A percentile compares a stretch with the other conserved stretches of the same genome.
These are phyloP conservation scores for Coix lacrymajobi DNA, from an alignment of 176 grass and related monocot genomes.

Conservation along the genomic window DNA sequence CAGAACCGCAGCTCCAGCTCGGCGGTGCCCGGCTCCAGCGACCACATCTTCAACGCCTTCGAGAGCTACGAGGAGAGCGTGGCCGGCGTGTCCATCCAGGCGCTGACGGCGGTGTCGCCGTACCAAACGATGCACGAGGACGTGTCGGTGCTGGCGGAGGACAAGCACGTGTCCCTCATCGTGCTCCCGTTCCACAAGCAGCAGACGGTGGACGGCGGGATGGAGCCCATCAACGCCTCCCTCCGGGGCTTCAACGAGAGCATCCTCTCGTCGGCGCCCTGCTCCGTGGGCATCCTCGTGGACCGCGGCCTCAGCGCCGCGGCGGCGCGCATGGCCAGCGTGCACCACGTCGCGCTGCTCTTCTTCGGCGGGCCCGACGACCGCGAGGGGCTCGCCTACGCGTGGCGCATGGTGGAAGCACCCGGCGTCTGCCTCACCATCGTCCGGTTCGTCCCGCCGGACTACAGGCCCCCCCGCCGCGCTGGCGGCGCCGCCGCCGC, in stretches of 20 bases:
- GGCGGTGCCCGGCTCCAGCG: background rate
- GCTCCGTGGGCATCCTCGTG: conserved; percentile 73
- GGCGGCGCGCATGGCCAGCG: conserved; percentile 14
- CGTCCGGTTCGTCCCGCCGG: conserved; percentile 52
- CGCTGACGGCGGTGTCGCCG: conserved; percentile 60
- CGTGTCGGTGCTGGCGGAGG: conserved; percentile 57
- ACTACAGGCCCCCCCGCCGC: conserved; percentile 21
- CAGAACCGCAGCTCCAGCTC: background rate
- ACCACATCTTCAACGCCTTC: conserved; percentile 72
- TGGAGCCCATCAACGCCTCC: conserved; percentile 57
- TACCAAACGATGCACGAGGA: conserved; percentile 85
- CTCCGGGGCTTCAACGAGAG: conserved; percentile 62
- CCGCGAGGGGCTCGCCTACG: conserved; percentile 66
- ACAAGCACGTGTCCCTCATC: conserved; percentile 72
- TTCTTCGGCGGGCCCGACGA: conserved; percentile 85
- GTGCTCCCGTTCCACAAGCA: conserved; percentile 92
- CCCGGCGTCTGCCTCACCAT: conserved; percentile 61
- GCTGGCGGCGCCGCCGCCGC: background rate
- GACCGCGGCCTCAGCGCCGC: conserved; percentile 64
- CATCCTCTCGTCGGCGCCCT: conserved; percentile 50
- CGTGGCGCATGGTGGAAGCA: conserved; percentile 62
- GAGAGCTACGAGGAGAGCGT: conserved; percentile 58
- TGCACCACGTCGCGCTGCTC: conserved; percentile 56
- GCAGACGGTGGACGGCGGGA: conserved; percentile 68
- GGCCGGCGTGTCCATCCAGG: conserved; percentile 69